Evolutionary conservation across 176 grass and related monocot species (phyloP).

Genomic region (Areca catechu): DNA sequence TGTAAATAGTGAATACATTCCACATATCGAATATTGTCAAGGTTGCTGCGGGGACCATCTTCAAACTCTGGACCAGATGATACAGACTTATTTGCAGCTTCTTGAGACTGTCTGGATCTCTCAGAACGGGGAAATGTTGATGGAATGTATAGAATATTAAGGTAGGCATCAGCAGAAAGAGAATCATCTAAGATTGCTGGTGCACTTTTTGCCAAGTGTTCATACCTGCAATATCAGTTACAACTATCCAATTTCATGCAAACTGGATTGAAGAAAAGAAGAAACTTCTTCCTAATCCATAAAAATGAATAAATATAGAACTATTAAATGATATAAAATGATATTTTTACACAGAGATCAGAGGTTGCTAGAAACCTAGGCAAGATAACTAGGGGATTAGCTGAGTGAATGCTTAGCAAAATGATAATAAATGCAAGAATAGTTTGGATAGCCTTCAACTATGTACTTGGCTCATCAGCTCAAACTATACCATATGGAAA

Average conservation of each 20-base stretch:
- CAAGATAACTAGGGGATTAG: too few species aligned
- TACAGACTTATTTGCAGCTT: constrained; percentile 35
- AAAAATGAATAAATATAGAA: too few species aligned
- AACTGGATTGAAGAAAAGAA: too few species aligned
- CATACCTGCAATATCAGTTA: constrained; percentile 59
- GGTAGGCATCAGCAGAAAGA: constrained; percentile 94
- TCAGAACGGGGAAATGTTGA: constrained; percentile 93
- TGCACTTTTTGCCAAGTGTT: constrained; percentile 84
- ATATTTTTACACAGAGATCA: too few species aligned
- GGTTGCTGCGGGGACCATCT: constrained; percentile 72
- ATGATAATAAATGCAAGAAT: too few species aligned
- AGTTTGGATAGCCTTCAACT: too few species aligned
- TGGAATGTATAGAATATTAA: constrained; percentile 92
- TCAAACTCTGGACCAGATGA: constrained; percentile 42
- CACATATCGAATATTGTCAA: constrained; percentile 65
- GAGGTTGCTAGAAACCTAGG: too few species aligned
- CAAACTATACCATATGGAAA: too few species aligned
- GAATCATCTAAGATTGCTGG: constrained; percentile 91
- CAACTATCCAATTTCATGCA: neutral
- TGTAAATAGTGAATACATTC: constrained; percentile 94
- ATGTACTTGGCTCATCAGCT: too few species aligned
- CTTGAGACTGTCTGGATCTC: constrained; percentile 46
- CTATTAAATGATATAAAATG: too few species aligned
- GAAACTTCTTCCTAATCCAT: too few species aligned
- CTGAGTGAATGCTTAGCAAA: too few species aligned